Percentiles rank a stretch among this genome's conserved stretches.
Evolutionary conservation across 768 basidiomycete species (phyloP).

Genomic region (Omphalotus guepiniiformis): DNA sequence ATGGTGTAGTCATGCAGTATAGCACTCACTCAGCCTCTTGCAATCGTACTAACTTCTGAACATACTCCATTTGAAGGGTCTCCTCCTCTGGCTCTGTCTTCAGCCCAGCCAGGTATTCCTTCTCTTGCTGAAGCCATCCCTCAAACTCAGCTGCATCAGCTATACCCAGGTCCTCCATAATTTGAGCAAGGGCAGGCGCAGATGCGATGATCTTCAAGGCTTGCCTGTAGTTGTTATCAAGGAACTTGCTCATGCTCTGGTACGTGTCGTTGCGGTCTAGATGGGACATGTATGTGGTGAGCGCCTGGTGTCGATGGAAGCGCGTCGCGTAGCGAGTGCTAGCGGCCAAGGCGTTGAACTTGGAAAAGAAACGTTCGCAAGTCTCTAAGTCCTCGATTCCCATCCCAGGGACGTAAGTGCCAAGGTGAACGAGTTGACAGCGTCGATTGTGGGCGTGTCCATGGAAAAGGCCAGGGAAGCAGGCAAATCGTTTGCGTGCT

Average conservation of each 20-base stretch:
- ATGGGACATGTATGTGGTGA: not conserved
- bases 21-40: not conserved
- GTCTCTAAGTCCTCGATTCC: conserved; percentile 20
- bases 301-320: conserved; percentile 17
- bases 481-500: not conserved
- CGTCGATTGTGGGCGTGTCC: conserved; percentile 18
- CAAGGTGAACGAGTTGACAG: conserved; percentile 18
- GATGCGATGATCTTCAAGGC: conserved; percentile 9
- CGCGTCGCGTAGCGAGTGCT: conserved; percentile 9
- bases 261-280: conserved; percentile 4
- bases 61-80: conserved; percentile 14
- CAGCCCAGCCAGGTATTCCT: conserved; percentile 13
- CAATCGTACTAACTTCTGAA: conserved; percentile 10
- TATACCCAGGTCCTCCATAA: conserved; percentile 10
- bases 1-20: not conserved
- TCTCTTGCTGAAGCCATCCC: conserved; percentile 13
- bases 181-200: not conserved
- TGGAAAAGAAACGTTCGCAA: conserved; percentile 13
- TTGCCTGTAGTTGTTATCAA: conserved; percentile 16
- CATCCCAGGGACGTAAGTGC: conserved; percentile 12
- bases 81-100: conserved; percentile 15
- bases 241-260: conserved; percentile 8
- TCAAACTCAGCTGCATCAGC: conserved; percentile 3
- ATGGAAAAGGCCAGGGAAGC: conserved; percentile 14
- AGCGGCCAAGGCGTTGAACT: conserved; percentile 11